phyloP scores from a whole-genome alignment of 441 rosid species.

The Populus hybrid region DNA sequence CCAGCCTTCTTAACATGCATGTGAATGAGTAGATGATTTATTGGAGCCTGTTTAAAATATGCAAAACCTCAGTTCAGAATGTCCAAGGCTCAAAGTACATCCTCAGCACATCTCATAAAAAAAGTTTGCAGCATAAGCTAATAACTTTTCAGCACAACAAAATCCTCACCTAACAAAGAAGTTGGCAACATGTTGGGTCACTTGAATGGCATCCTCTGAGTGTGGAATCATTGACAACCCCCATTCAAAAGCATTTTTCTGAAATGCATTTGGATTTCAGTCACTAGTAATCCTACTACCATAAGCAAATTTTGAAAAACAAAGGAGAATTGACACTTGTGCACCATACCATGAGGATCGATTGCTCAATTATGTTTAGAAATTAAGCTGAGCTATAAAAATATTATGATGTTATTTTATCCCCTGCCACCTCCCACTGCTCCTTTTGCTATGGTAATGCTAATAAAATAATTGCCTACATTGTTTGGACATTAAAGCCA shows the following conservation, averaged over 20 bases:
- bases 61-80: neutral
- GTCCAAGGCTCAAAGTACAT: neutral
- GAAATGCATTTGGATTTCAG: slow-evolving; percentile 18
- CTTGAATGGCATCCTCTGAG: slow-evolving; percentile 84
- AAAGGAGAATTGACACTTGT: neutral
- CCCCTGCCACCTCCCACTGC: neutral
- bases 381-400: neutral
- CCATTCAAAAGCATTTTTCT: slow-evolving; percentile 98
- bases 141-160: neutral
- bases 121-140: neutral
- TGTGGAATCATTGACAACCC: slow-evolving; percentile 76
- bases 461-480: neutral
- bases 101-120: neutral
- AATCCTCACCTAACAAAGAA: slow-evolving; percentile 64
- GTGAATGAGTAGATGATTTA: neutral
- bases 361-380: neutral
- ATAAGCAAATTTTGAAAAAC: neutral
- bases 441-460: neutral
- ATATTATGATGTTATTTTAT: neutral
- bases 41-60: neutral
- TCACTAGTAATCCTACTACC: neutral
- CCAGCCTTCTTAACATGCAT: neutral
- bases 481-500: neutral
- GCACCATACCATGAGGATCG: neutral
- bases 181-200: slow-evolving; percentile 78